Evolutionary conservation across 441 rosid genomes (phyloP).

Genomic region (Erysimum cheiri): DNA sequence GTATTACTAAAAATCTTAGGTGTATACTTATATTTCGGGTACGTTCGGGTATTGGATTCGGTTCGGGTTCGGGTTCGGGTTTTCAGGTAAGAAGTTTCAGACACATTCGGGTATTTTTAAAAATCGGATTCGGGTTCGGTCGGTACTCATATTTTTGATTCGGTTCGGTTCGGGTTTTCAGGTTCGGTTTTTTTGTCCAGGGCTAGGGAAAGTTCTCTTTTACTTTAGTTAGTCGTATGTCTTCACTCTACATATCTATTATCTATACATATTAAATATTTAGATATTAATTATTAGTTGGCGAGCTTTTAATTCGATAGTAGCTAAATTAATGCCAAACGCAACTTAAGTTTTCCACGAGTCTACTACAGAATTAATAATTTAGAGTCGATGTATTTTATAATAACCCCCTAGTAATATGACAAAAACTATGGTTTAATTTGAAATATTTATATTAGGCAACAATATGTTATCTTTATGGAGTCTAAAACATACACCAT

Average conservation of each 20-base stretch:
- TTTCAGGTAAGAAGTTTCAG: no score
- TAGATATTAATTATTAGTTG: constrained; percentile 33
- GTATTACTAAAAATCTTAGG: no score
- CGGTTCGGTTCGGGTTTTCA: no score
- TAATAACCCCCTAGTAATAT: constrained; percentile 18
- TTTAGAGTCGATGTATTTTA: constrained; percentile 26
- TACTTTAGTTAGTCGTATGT: constrained; percentile 41
- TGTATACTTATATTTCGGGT: no score
- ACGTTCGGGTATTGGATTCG: no score
- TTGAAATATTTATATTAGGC: constrained; percentile 14
- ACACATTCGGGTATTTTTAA: no score
- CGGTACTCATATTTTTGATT: no score
- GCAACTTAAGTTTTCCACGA: constrained; percentile 41
- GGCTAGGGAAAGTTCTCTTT: constrained; percentile 43
- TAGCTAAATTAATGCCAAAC: constrained; percentile 37
- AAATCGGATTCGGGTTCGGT: no score
- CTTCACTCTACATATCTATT: constrained; percentile 24
- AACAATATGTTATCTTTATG: constrained; percentile 9
- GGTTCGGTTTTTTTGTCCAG: no score
- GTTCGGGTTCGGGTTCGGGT: no score
- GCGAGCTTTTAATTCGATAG: constrained; percentile 36
- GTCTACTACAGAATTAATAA: constrained; percentile 42
- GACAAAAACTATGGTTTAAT: constrained; percentile 13
- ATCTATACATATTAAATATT: neutral
- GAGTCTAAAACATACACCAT: constrained; percentile 16